Evolutionary conservation across 169 alveolate genomes (phyloP).

Genomic region (Cryptosporidium ubiquitum): DNA sequence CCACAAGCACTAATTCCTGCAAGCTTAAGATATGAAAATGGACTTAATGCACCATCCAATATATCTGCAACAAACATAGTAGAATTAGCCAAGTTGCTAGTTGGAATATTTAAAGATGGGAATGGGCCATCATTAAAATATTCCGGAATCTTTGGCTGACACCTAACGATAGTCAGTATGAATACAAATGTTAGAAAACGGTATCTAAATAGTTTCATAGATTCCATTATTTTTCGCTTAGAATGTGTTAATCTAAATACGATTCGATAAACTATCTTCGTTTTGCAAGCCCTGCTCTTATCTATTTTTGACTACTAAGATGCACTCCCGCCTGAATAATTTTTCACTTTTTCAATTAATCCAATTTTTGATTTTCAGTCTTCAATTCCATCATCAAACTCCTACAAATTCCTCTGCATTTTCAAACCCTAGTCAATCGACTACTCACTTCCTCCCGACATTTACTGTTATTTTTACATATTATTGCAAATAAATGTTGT

Average conservation of each 20-base stretch:
- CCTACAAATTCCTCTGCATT: not conserved
- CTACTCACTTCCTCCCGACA: not conserved
- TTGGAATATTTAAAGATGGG: slow-evolving; percentile 58
- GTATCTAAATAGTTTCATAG: not conserved
- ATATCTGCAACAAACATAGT: slow-evolving; percentile 46
- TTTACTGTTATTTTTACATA: slow-evolving; percentile 9
- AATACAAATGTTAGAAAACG: not conserved
- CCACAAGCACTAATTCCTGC: slow-evolving; percentile 62
- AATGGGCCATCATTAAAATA: slow-evolving; percentile 52
- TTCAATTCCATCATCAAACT: not conserved
- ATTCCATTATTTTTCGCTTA: not conserved
- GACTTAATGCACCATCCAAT: slow-evolving; percentile 52
- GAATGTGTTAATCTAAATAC: not conserved
- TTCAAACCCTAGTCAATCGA: not conserved
- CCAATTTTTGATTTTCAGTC: not conserved
- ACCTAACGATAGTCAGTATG: not conserved
- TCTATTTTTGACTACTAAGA: not conserved
- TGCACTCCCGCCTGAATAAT: not conserved
- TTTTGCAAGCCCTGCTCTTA: not conserved
- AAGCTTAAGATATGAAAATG: slow-evolving; percentile 56
- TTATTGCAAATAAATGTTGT: slow-evolving; percentile 17
- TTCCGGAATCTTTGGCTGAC: slow-evolving; percentile 29
- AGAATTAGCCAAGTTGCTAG: not conserved
- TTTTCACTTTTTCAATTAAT: not conserved
- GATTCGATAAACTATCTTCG: not conserved